Evolutionary conservation across 441 rosid genomes (phyloP).

Genomic region (Adansonia rubrostipa): DNA sequence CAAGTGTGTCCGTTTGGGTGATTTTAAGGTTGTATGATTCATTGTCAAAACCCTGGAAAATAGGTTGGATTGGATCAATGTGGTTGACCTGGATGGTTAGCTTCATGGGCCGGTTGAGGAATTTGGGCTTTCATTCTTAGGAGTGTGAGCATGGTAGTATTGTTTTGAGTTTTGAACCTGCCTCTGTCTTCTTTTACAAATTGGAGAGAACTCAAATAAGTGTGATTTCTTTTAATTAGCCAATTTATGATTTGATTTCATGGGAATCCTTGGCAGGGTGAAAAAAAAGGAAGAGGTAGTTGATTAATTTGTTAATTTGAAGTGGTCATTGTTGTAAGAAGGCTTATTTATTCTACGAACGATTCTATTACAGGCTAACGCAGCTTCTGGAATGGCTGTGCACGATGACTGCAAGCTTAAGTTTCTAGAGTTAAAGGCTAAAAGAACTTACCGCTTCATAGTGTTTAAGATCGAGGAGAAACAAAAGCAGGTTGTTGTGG

Average conservation of each 20-base stretch:
- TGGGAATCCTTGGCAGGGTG: not conserved
- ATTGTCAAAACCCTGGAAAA: not conserved
- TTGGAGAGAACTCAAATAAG: not conserved
- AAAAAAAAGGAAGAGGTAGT: not conserved
- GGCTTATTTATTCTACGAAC: slow-evolving; percentile 1
- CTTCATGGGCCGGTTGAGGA: not conserved
- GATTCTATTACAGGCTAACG: slow-evolving; percentile 30
- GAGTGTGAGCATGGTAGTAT: not conserved
- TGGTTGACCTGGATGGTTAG: not conserved
- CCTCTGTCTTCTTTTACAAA: not conserved
- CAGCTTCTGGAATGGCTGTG: slow-evolving; percentile 43
- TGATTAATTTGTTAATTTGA: not conserved
- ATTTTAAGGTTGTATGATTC: not conserved
- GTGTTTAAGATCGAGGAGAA: slow-evolving; percentile 46
- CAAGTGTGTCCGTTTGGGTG: not conserved
- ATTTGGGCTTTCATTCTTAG: not conserved
- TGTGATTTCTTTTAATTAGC: not conserved
- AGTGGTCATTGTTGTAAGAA: not conserved
- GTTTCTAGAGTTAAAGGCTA: slow-evolving; percentile 41
- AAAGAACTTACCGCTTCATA: slow-evolving; percentile 39
- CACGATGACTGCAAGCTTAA: slow-evolving; percentile 41
- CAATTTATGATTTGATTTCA: not conserved
- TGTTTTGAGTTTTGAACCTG: not conserved
- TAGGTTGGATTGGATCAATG: not conserved
- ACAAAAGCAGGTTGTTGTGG: slow-evolving; percentile 42